phyloP scores from a whole-genome alignment of 1,284 basidiomycete species.

The Gomphus bonarii region DNA sequence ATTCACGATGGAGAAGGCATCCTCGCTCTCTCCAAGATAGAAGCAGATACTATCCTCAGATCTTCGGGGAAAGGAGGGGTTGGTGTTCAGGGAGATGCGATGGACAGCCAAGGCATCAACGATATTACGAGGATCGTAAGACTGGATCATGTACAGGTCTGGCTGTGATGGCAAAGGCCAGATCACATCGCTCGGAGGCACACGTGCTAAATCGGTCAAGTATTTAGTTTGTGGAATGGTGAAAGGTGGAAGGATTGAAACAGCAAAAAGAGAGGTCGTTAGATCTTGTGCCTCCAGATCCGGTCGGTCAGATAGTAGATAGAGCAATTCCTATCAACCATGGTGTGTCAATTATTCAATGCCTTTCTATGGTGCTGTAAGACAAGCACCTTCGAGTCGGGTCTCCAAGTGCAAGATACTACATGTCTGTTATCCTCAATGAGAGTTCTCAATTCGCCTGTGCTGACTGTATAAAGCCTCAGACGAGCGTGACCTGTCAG shows the following conservation, averaged over 20 bases:
- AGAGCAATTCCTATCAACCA: neutral
- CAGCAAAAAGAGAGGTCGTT: conserved; percentile 1
- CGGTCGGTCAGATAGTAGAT: neutral
- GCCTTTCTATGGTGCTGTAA: neutral
- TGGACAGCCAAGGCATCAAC: conserved; percentile 10
- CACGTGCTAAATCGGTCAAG: neutral
- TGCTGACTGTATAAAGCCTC: conserved; percentile 12
- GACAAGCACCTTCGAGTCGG: conserved; percentile 13
- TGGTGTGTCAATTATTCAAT: neutral
- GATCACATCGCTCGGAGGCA: neutral
- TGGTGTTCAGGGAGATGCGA: neutral
- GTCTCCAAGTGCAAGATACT: conserved; percentile 11
- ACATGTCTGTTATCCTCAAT: conserved; percentile 10
- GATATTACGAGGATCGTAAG: conserved; percentile 8
- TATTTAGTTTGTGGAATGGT: neutral
- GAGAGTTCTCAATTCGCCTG: conserved; percentile 12
- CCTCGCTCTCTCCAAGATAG: conserved; percentile 14
- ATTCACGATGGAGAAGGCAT: conserved; percentile 10
- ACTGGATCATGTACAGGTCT: conserved; percentile 10
- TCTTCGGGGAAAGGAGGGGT: neutral
- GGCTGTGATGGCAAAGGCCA: neutral
- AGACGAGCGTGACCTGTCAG: conserved; percentile 9
- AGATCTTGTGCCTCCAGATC: conserved; percentile 7
- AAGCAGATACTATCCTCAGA: neutral
- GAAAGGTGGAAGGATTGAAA: conserved; percentile 1